Base-by-base conservation (phyloP, 768 basidiomycete species). In the Termitomyces heimii region DNA sequence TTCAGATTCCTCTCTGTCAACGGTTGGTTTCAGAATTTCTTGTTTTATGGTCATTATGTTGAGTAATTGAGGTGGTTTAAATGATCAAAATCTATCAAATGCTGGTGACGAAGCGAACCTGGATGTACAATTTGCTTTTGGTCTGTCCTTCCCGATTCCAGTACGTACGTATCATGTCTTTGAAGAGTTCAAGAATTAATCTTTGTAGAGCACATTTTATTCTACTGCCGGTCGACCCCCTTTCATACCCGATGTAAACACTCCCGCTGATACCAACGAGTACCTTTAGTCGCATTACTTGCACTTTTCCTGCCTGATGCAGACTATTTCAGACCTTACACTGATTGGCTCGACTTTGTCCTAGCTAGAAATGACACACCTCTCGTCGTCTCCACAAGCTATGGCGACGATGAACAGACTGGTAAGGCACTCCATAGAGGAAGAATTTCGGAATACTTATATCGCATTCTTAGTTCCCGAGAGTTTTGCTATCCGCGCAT, bases 351-450 rank as follows among this genome's bases (percentile, higher is more conserved):
- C 16, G 75, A 84, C 42, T 84, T 78, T 56, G 65, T 88, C n/a
- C 69, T 81, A 0, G 62, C 60, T 13, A 77, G 80, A n/a, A 51
- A 70, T 10, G 65, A 73, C 39, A 67, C 78, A 2, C 85, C 87
- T 14, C 77, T 81, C 60, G 74, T 81, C 5, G 87, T 91, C 40
- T 86, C 86, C 0, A 89, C 85, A 0, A 86, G 84, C 60, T 90
- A 90, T 65, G 85, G 78, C 4, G 88, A 90, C 47, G 78, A 82
- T 57, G 89, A 91, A 55, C 86, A 87, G 65, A 83, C 86, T 29
- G 81, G 85, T 85, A 56, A 39, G n/a, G n/a, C 9, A 24, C 13
- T 48, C 28, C 3, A 9, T 32, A 22, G 24, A 10, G 6, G 14
- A 31, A 10, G 6, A 13, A 31, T 45, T n/a, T 34, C 26, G 28